Evolutionary conservation across 1,284 basidiomycete genomes (phyloP), one percentile per base, ranked within the genome.

Genomic region (Ceratobasidium sp.): DNA sequence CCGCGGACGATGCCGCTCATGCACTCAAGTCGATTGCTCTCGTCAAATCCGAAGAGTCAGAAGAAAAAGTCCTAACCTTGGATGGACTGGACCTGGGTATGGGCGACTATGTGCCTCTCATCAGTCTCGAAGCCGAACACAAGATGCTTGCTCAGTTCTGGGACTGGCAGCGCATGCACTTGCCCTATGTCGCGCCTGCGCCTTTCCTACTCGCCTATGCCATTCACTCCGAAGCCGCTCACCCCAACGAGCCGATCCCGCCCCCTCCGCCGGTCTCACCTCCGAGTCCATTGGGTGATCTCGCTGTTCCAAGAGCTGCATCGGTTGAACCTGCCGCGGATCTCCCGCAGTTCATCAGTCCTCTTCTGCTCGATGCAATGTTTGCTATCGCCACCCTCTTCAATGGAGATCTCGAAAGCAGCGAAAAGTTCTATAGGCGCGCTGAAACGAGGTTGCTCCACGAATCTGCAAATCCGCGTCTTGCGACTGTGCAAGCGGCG

Each of bases 131-230:
- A 2, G 41, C 52, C 3, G 73, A 76, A 59, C 73, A 76, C 46
- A 59, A 76, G 30, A 35, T 76, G n/a, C 64, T 76, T 8, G 73
- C 73, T 27, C 64, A 76, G 27, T 76, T 76, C 46, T 76, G 73
- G 73, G 73, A 76, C 62, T 76, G 73, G 73, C 73, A 76, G 41
- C 73, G 73, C 5, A 76, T 76, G 73, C 73, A 76, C 46, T 16
- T 76, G 20, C 73, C 73, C 8, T 76, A 66, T 30, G 73, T 76
- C 23, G 73, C 73, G 2, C 73, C 73, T 30, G 64, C 67, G 4
- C 73, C 73, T 55, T 76, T 76, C 38, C 73, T 76, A n/a, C 66
- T 62, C n/a, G 73, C 73, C 2, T 76, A 76, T 65, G 73, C 73
- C 30, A 65, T 76, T 41, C 52, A 66, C 18, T 52, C 73, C 2